A percentile compares a stretch with the other conserved stretches of the same genome.
These are phyloP conservation scores for Fusarium hostae DNA, from an alignment of 2,329 filamentous ascomycete species.

Conservation along the genomic window DNA sequence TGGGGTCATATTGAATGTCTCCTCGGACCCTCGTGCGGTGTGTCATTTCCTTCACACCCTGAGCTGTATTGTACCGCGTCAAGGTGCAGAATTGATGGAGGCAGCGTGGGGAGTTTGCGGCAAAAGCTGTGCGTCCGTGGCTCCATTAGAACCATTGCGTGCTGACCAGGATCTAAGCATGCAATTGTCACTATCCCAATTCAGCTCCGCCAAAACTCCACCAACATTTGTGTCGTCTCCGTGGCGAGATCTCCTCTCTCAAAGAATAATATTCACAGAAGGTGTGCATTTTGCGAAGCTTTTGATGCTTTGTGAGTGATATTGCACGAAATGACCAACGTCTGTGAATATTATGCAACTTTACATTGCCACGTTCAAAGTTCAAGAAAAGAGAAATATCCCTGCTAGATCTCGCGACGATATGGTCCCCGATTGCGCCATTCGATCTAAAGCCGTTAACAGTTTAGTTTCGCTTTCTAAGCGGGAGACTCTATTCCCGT, in stretches of 20 bases:
- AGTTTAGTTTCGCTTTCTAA: not conserved
- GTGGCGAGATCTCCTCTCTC: not conserved
- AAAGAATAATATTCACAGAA: not conserved
- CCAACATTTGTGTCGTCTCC: conserved; percentile 25
- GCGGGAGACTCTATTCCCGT: conserved; percentile 23
- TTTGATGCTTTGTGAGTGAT: not conserved
- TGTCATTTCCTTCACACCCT: conserved; percentile 13
- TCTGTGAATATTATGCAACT: not conserved
- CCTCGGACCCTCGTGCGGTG: conserved; percentile 18
- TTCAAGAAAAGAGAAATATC: conserved; percentile 7
- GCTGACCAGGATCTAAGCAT: conserved; percentile 46
- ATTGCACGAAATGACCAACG: not conserved
- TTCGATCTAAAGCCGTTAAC: conserved; percentile 20
- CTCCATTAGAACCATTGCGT: conserved; percentile 40
- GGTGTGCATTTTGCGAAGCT: not conserved
- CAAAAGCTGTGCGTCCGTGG: conserved; percentile 8
- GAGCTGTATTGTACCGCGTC: conserved; percentile 12
- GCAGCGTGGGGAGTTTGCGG: conserved; percentile 33
- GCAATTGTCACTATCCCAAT: conserved; percentile 37
- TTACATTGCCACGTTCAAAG: conserved; percentile 2
- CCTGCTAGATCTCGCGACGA: conserved; percentile 36
- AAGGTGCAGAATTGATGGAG: conserved; percentile 15
- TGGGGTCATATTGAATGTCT: conserved; percentile 14
- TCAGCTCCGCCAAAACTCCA: conserved; percentile 32
- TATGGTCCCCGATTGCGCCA: conserved; percentile 42